Evolutionary conservation across 192 early-diverging fungal species (phyloP).

Genomic region (Gigaspora rosea): DNA sequence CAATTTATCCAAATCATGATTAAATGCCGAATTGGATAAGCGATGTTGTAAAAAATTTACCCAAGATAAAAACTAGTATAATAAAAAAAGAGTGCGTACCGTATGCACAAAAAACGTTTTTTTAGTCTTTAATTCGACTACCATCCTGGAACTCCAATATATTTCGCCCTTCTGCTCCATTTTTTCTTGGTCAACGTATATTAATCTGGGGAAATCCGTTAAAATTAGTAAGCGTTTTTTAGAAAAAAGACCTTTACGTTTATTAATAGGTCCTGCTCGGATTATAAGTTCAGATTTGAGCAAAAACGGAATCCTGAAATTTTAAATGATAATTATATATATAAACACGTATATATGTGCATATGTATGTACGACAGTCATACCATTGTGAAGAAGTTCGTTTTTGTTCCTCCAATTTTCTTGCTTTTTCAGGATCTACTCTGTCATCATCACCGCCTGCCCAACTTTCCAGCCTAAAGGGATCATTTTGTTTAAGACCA

Average conservation of each 20-base stretch:
- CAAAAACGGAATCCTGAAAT: conserved; percentile 44
- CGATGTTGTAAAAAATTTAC: no score
- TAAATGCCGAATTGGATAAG: no score
- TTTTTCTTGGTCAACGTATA: conserved; percentile 65
- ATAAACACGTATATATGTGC: no score
- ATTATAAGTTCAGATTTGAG: conserved; percentile 61
- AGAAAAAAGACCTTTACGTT: conserved; percentile 57
- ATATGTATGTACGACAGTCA: no score
- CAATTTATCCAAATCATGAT: no score
- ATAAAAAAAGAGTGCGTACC: conserved; percentile 33
- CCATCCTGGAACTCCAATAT: conserved; percentile 55
- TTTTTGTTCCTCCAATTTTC: conserved; percentile 30
- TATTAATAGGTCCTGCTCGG: conserved; percentile 56
- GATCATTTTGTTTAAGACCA: conserved; percentile 41
- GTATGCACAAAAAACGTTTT: conserved; percentile 67
- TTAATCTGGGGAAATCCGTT: conserved; percentile 67
- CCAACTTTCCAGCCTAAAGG: conserved; percentile 38
- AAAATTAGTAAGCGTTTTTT: conserved; percentile 66
- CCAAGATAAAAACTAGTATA: neutral
- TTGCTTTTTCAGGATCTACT: conserved; percentile 28
- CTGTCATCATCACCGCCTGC: conserved; percentile 15
- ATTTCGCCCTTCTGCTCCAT: conserved; percentile 60
- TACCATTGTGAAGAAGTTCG: conserved; percentile 31
- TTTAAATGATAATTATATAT: no score
- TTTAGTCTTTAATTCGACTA: conserved; percentile 61